phyloP scores from a whole-genome alignment of 768 basidiomycete genomes.

The Favolaschia claudopus region DNA sequence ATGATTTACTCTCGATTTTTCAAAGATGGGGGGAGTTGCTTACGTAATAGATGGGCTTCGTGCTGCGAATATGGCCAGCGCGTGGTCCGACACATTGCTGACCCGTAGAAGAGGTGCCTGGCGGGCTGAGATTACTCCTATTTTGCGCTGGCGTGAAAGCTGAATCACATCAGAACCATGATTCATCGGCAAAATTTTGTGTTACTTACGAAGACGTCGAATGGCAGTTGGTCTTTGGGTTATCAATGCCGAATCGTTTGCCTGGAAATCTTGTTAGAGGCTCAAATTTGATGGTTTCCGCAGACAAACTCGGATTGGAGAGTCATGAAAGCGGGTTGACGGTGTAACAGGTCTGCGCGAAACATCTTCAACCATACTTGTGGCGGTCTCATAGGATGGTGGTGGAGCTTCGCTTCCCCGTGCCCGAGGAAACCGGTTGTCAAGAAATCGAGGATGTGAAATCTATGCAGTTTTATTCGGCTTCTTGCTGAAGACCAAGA shows the following conservation, averaged over 20 bases:
- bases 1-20: background rate
- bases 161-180: no score
- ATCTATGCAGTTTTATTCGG: background rate
- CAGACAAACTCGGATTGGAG: background rate
- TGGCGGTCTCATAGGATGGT: constrained; percentile 22
- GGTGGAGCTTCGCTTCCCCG: constrained; percentile 24
- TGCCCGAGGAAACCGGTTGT: constrained; percentile 12
- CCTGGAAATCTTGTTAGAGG: no score
- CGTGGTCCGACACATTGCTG: no score
- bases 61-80: no score
- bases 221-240: background rate
- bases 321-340: background rate
- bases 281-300: no score
- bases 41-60: background rate
- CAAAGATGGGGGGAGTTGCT: background rate
- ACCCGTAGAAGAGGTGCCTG: background rate
- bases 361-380: background rate
- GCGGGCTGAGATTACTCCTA: background rate
- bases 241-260: no score
- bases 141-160: background rate
- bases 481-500: no score
- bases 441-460: background rate
- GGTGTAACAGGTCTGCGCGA: no score
- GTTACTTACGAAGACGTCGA: background rate
- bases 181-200: background rate